These are phyloP conservation scores for Phalaenopsis hybrid DNA, from an alignment of 116 monocot species.

Conservation along the genomic window DNA sequence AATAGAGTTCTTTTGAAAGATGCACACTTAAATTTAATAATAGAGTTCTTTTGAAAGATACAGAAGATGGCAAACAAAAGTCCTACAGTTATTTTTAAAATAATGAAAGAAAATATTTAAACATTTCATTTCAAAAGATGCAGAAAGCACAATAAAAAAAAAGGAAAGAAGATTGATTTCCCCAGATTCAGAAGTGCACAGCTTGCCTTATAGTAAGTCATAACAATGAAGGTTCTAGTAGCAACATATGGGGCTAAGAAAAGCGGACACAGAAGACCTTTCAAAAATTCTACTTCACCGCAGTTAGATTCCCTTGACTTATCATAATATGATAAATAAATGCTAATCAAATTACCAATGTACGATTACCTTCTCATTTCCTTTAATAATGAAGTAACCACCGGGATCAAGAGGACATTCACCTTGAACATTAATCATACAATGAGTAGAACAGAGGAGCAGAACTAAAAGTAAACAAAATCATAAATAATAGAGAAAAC, in stretches of 20 bases:
- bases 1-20: too few relatives aligned
- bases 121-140: too few relatives aligned
- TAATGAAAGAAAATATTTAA: too few relatives aligned
- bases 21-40: too few relatives aligned
- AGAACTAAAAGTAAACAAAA: not conserved
- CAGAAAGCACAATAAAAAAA: too few relatives aligned
- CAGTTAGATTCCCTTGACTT: not conserved
- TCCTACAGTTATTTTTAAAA: not conserved
- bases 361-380: slow-evolving; percentile 68
- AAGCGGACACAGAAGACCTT: not conserved
- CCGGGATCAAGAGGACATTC: slow-evolving; percentile 99
- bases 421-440: slow-evolving; percentile 26
- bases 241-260: too few relatives aligned
- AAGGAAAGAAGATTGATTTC: too few relatives aligned
- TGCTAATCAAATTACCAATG: not conserved
- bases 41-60: not conserved
- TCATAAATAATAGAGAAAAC: not conserved
- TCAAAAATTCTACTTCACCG: not conserved
- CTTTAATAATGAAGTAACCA: slow-evolving; percentile 89
- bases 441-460: slow-evolving; percentile 6
- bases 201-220: too few relatives aligned
- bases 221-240: too few relatives aligned
- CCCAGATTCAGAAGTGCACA: too few relatives aligned
- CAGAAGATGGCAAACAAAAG: not conserved
- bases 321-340: not conserved